Base-by-base conservation (phyloP, 1,284 basidiomycete genomes). In the Moniliophthora roreri region DNA sequence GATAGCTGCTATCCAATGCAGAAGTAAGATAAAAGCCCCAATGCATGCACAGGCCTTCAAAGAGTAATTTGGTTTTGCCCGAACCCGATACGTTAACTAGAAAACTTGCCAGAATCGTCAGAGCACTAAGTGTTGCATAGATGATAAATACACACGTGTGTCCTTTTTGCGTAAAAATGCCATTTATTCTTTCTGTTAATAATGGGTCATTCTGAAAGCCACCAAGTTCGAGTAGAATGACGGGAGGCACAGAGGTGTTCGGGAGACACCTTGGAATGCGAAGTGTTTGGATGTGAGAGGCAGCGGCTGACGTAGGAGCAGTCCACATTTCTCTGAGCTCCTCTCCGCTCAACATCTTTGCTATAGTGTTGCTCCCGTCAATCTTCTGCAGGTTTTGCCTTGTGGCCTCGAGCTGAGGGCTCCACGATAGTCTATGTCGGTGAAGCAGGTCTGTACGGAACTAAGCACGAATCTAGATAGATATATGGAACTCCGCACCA, bases 151-250 rank as follows among this genome's bases (percentile, higher is more conserved):
- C 72, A 51, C 46, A 76, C 71, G 70, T 74, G 55, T 77, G 72
- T 40, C 66, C 69, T 23, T 68, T 65, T 32, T 6, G 28, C n/a
- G 70, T 61, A 66, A 76, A 76, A n/a, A 76, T 68, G 38, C 70
- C 69, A 9, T 63, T 58, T 4, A 76, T 56, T 16, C 73, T 63
- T 36, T 56, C 55, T 18, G 65, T 58, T 9, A 74, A 58, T 10
- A 58, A 37, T 11, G 55, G 49, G 20, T 73, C 68, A 4, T 56
- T 40, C 16, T 59, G 58, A 51, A 74, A 74, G 18, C 62, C 64
- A 13, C 72, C 73, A 6, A 74, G 60, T 50, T 70, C 61, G 52
- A 74, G 71, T 1, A 76, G 60, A 2, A 76, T 37, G 2, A 54
- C 26, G 1, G 41, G 35, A 26, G 52, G 48, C 8, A n/a, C 23